Evolutionary conservation across 805 yeast species (phyloP), one percentile per base, ranked within the genome.

Genomic region (Sugiyamaella marilandica): DNA sequence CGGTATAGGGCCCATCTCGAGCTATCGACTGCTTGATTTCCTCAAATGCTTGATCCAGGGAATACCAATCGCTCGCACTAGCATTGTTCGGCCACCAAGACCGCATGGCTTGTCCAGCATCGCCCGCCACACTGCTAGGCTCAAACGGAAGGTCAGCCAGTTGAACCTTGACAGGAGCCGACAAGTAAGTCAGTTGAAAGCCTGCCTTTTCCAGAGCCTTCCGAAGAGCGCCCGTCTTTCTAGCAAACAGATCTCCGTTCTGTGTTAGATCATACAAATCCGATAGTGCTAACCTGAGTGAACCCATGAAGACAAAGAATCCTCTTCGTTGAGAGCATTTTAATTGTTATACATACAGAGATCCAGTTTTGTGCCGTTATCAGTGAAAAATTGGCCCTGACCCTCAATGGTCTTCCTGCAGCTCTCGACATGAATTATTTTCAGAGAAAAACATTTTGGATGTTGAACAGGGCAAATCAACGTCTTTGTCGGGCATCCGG

Each of bases 251-350:
- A 41, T 84, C 77, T 5, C 92, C 92, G 56, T 83, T 85, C 74
- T 92, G 96, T 14, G 43, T 24, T 41, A 18, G 19, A n/a, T n/a
- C 45, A 16, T 13, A 32, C 29, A 13, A 16, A 21, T 45, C 16
- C 3, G 10, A 16, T 16, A 39, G 8, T 34, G 43, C 62, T 21
- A 45, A 63, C 66, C 56, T 64, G 67, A 11, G 69, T 81, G 68
- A 83, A 90, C 0, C 99, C 98, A 59, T 92, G 99, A 29, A 94
- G 72, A 69, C 94, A 92, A n/a, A 92, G 73, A 26, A 92, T 75
- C 60, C 82, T 83, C 34, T 53, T 50, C 4, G 21, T 41, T 18
- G 31, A 44, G 49, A 52, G 29, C 29, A 24, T 24, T 24, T 24
- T 24, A 3, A 7, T 24, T 5, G 29, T 24, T 24, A 7, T n/a